Evolutionary conservation across 2,329 filamentous ascomycete species (phyloP), one percentile per base, ranked within the genome.

Genomic region (Byssochlamys sp.): DNA sequence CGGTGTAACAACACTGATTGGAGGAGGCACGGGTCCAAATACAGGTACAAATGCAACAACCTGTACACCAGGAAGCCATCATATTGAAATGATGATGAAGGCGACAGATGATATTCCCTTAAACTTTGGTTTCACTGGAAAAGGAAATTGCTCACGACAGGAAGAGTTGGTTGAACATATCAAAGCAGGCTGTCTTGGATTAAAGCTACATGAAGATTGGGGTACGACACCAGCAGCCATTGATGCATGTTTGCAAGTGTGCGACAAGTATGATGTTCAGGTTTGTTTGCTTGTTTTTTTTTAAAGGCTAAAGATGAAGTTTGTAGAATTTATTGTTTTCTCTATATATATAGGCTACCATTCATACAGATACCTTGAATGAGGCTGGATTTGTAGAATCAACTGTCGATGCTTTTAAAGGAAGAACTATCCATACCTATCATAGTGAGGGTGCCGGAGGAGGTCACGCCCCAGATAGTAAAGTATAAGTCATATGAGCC

Each of bases 151-250:
- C 72, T 85, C 86, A 63, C 83, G 83, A 10, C 80, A 84, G 0
- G 71, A 73, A 1, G 88, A 87, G 9, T 80, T 97, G 1, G 83
- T 85, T 53, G 89, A 96, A 63, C 90, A 95, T 73, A 81, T 89
- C 58, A 76, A 82, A 56, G 92, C 92, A 0, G 92, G 92, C 7
- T 91, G 87, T 1, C 92, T 90, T 65, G 92, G 92, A 6, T 81
- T 97, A 59, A 97, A 97, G 73, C 80, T 97, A 6, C 92, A 97
- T 72, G 92, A 97, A 75, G 92, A 97, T 73, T 97, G 92, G 92
- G 92, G 92, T 55, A 85, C 83, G 25, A 96, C 92, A 0, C 92
- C 92, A 0, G 88, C 90, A 1, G 91, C 90, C 25, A 97, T 97
- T 67, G 91, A 97, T 71, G 81, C 87, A 1, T 96, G 92, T 67